Evolutionary conservation across 352 stramenopile genomes (phyloP).

Genomic region (Thraustochytrium striatum): DNA sequence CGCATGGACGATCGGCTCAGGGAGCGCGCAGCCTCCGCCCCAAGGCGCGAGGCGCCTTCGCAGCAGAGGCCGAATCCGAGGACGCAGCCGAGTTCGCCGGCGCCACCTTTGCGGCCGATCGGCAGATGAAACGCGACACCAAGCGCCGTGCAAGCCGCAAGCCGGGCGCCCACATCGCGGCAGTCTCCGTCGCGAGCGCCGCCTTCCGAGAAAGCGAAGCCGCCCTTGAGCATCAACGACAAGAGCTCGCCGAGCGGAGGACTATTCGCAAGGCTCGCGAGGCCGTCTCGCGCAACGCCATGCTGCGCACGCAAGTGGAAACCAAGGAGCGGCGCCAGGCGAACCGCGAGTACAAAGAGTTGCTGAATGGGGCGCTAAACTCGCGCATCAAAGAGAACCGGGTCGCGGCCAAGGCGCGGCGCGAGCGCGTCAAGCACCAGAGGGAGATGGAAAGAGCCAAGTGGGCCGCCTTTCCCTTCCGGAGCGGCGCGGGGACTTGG

Average conservation of each 20-base stretch:
- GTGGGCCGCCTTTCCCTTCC: slow-evolving; percentile 22
- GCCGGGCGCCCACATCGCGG: too few species aligned
- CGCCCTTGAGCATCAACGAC: neutral
- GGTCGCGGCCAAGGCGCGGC: slow-evolving; percentile 10
- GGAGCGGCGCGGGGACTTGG: neutral
- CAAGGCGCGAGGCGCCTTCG: too few species aligned
- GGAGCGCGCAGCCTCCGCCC: too few species aligned
- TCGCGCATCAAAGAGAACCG: neutral
- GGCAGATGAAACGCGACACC: slow-evolving; percentile 2
- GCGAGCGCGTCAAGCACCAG: slow-evolving; percentile 3
- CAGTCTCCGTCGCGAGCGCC: neutral
- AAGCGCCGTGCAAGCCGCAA: too few species aligned
- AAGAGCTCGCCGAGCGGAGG: neutral
- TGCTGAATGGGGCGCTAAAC: neutral
- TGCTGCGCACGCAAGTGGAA: neutral
- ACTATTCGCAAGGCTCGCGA: neutral
- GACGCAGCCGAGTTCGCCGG: neutral
- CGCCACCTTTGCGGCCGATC: neutral
- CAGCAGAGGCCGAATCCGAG: neutral
- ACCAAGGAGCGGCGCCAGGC: neutral
- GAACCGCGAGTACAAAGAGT: slow-evolving; percentile 5
- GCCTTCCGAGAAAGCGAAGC: neutral
- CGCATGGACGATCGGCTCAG: too few species aligned
- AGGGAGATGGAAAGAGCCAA: slow-evolving; percentile 17
- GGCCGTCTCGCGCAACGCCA: neutral